Base-by-base conservation (phyloP, 192 early-diverging fungal species). In the Backusella sp. region DNA sequence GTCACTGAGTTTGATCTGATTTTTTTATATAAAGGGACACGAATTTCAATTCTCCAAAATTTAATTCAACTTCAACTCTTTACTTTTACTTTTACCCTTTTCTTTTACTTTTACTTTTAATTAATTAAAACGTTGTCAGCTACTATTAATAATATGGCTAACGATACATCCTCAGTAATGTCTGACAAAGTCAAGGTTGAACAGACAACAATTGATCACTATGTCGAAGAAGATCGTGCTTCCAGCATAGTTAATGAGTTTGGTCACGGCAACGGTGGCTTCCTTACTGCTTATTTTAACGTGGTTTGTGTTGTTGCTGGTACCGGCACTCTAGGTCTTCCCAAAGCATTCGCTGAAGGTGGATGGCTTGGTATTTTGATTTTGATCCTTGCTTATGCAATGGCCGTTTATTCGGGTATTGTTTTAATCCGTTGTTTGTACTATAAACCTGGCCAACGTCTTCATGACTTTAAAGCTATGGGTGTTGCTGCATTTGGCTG, bases 261-360 rank as follows among this genome's bases (percentile, higher is more conserved):
- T 49, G 77, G 72, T 11, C 77, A 78, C 41, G 77, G 77, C 35
- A 32, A 52, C 8, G 77, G 77, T 35, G 39, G 46, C 34, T 78
- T 78, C 17, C 52, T 78, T 35, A 78, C 77, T 11, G 77, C 77
- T 21, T 78, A 78, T 37, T 78, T 78, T 21, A 78, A 78, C 12
- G 70, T 78, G 8, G 77, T 78, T 15, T 78, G 77, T 26, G 84
- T 90, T 21, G 85, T 91, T 36, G 92, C 92, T 6, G 95, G 95
- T 68, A 93, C 91, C n/a, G 95, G 95, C 30, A 89, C 94, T 21
- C 84, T 95, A 23, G 94, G 95, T 82, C 87, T 96, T n/a, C 95
- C 95, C 3, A 93, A 92, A 72, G 91, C 94, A 12, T 86, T 96
- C 32, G 87, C 82, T 34, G 78, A 88, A 59, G 88, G 90, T 66